phyloP scores from a whole-genome alignment of 192 early-diverging fungal species.

The Rhizophlyctis rosea region DNA sequence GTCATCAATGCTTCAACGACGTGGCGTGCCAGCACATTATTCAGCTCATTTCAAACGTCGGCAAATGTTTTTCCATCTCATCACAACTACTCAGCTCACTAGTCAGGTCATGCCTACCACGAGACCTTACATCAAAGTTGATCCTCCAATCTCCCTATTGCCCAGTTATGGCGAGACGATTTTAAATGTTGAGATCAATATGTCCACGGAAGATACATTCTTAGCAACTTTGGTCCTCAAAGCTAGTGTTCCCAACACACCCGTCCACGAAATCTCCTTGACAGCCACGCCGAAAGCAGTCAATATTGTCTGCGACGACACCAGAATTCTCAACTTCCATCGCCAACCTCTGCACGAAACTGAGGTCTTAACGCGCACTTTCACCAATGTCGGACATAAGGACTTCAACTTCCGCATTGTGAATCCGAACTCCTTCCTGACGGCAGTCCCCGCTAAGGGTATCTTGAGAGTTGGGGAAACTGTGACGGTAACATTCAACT shows the following conservation, averaged over 20 bases:
- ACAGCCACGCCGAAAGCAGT: slow-evolving; percentile 62
- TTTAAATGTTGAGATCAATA: slow-evolving; percentile 49
- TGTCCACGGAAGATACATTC: slow-evolving; percentile 60
- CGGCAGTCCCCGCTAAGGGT: slow-evolving; percentile 42
- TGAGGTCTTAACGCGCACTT: slow-evolving; percentile 47
- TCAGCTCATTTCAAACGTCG: slow-evolving; percentile 52
- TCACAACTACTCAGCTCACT: slow-evolving; percentile 43
- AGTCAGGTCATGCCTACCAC: slow-evolving; percentile 42
- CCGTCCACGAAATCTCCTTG: slow-evolving; percentile 53
- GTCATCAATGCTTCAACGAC: slow-evolving; percentile 24
- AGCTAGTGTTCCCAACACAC: slow-evolving; percentile 47
- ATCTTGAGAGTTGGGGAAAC: slow-evolving; percentile 50
- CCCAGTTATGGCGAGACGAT: slow-evolving; percentile 53
- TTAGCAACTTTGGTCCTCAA: slow-evolving; percentile 53
- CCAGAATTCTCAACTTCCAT: slow-evolving; percentile 54
- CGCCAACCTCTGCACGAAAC: slow-evolving; percentile 58
- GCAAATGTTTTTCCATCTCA: slow-evolving; percentile 60
- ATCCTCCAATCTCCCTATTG: slow-evolving; percentile 41
- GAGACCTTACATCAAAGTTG: slow-evolving; percentile 46
- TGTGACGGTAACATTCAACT: slow-evolving; percentile 48
- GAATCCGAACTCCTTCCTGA: slow-evolving; percentile 45
- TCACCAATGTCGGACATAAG: slow-evolving; percentile 62
- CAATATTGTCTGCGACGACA: slow-evolving; percentile 58
- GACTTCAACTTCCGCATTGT: slow-evolving; percentile 46
- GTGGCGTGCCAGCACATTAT: slow-evolving; percentile 31